These are phyloP conservation scores for Neopestalotiopsis clavispora DNA, from an alignment of 2,329 filamentous ascomycete species.

Conservation along the genomic window DNA sequence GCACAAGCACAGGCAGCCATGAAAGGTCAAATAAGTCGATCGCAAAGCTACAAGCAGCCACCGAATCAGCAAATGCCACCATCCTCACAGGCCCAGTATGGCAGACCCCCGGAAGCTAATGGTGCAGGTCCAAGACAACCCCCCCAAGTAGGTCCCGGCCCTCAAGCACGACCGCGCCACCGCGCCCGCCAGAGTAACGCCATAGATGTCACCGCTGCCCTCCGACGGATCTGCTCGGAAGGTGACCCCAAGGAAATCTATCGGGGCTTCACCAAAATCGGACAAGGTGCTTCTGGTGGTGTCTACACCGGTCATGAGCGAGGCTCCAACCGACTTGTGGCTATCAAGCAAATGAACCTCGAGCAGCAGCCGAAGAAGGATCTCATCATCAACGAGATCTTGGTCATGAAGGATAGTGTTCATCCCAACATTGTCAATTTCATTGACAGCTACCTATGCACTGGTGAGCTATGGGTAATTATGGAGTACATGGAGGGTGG, in stretches of 20 bases:
- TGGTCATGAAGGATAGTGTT: conserved; percentile 99
- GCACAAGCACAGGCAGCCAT: conserved; percentile 79
- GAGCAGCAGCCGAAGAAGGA: conserved; percentile 99
- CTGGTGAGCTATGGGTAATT: conserved; percentile 94
- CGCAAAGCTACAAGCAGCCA: conserved; percentile 73
- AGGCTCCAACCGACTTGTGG: conserved; percentile 84
- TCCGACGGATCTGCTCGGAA: conserved; percentile 88
- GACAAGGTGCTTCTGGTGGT: conserved; percentile 94
- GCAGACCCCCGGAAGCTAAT: conserved; percentile 35
- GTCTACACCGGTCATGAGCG: conserved; percentile 91
- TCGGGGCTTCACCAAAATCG: conserved; percentile 89
- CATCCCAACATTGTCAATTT: conserved; percentile 99
- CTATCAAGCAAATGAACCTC: conserved; percentile 99
- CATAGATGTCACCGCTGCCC: conserved; percentile 79
- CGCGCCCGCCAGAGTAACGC: conserved; percentile 78
- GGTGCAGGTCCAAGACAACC: conserved; percentile 35
- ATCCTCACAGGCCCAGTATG: conserved; percentile 53
- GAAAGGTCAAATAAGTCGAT: conserved; percentile 71
- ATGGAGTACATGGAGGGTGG: conserved; percentile 99
- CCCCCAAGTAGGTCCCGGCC: conserved; percentile 42
- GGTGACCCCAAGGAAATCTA: conserved; percentile 91
- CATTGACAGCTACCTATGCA: conserved; percentile 92
- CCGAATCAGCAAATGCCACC: conserved; percentile 54
- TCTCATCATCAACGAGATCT: conserved; percentile 97
- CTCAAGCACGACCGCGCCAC: conserved; percentile 72